These are phyloP conservation scores for Cryptococcus hybrid DNA, from an alignment of 1,284 basidiomycete genomes.

Conservation along the genomic window DNA sequence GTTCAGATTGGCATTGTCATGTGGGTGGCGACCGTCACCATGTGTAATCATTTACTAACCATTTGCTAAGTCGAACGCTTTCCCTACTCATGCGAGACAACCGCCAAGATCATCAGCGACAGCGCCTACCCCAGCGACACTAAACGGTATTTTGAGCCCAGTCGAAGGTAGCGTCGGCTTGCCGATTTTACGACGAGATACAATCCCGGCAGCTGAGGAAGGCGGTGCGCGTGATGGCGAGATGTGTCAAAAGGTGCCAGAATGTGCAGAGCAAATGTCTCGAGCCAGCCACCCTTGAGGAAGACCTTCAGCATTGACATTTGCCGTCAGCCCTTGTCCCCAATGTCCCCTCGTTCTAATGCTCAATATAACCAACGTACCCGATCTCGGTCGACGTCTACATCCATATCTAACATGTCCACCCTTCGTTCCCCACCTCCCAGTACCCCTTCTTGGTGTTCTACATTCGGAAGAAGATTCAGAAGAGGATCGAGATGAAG, in stretches of 20 bases:
- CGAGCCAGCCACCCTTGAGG: conserved; percentile 1
- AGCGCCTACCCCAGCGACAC: background rate
- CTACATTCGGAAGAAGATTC: background rate
- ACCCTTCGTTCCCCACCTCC: too few species aligned
- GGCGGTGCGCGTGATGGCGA: conserved; percentile 8
- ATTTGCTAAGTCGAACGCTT: background rate
- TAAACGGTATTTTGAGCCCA: background rate
- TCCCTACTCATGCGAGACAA: conserved; percentile 3
- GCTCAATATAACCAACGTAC: background rate
- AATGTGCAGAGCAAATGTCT: background rate
- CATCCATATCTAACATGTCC: background rate
- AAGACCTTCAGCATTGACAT: background rate
- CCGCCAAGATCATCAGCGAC: background rate
- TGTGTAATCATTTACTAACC: conserved; percentile 8
- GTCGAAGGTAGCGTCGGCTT: background rate
- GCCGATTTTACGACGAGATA: conserved; percentile 11
- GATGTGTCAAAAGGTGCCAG: conserved; percentile 1
- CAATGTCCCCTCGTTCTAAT: background rate
- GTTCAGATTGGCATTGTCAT: conserved; percentile 9
- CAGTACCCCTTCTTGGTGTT: too few species aligned
- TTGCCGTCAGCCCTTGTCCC: background rate
- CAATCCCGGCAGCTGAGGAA: conserved; percentile 11
- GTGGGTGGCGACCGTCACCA: conserved; percentile 2
- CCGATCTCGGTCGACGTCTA: background rate
- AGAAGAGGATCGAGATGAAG: conserved; percentile 5